Evolutionary conservation across 179 eudicot genomes (phyloP).

Genomic region (Sideroxylon spinosum): DNA sequence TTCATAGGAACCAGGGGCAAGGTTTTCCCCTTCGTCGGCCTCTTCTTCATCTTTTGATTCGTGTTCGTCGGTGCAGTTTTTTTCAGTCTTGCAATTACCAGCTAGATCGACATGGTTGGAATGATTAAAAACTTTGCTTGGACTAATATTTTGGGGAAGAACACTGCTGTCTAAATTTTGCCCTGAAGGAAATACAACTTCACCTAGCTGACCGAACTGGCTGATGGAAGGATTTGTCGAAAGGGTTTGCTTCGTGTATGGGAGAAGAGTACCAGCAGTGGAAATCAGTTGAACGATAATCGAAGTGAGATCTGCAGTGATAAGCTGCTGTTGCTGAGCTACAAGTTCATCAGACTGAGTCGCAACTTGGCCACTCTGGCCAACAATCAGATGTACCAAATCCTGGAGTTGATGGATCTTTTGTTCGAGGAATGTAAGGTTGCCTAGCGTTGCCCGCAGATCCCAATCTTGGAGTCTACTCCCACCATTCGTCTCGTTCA

Average conservation of each 20-base stretch:
- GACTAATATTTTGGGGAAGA: conserved; percentile 26
- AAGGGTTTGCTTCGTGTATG: conserved; percentile 56
- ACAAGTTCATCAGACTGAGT: conserved; percentile 48
- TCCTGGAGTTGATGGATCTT: conserved; percentile 89
- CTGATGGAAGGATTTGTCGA: conserved; percentile 32
- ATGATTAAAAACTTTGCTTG: conserved; percentile 42
- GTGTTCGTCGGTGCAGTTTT: conserved; percentile 53
- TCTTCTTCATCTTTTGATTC: conserved; percentile 82
- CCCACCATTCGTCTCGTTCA: conserved; percentile 30
- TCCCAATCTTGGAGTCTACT: conserved; percentile 56
- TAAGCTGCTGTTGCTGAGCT: conserved; percentile 82
- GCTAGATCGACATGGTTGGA: conserved; percentile 37
- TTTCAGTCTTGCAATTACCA: conserved; percentile 30
- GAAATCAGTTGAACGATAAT: conserved; percentile 86
- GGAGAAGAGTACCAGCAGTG: conserved; percentile 85
- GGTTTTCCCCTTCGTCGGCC: conserved; percentile 80
- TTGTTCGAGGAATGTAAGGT: conserved; percentile 77
- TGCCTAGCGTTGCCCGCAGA: conserved; percentile 62
- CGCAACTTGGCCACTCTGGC: conserved; percentile 37
- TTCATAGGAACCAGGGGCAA: conserved; percentile 85
- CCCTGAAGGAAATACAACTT: conserved; percentile 25
- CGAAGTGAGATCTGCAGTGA: conserved; percentile 84
- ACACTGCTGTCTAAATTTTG: conserved; percentile 20
- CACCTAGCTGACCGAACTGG: conserved; percentile 37
- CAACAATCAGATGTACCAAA: conserved; percentile 54